Evolutionary conservation across 2,329 filamentous ascomycete species (phyloP).

Genomic region (Clathrospora elynae): DNA sequence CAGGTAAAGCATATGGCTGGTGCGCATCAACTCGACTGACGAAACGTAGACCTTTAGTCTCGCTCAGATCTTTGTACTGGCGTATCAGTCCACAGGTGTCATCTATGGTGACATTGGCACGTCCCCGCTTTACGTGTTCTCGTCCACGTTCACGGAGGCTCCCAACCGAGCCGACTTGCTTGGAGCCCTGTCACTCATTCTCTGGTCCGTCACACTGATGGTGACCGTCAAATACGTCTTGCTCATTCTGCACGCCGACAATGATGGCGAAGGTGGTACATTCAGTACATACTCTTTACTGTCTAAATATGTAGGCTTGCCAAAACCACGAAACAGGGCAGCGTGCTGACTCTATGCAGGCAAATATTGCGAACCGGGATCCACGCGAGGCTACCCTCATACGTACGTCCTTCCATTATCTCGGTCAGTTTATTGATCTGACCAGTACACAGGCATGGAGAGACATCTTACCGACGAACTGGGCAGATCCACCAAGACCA

Average conservation of each 20-base stretch:
- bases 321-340: fast-evolving
- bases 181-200: slow-evolving; percentile 69
- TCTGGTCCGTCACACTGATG: slow-evolving; percentile 72
- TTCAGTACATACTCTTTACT: slow-evolving; percentile 71
- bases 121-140: slow-evolving; percentile 72
- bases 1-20: slow-evolving; percentile 26
- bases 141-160: slow-evolving; percentile 64
- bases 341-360: slow-evolving; percentile 42
- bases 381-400: slow-evolving; percentile 62
- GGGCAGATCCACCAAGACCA: slow-evolving; percentile 55
- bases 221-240: slow-evolving; percentile 72
- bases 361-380: slow-evolving; percentile 65
- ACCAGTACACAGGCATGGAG: slow-evolving; percentile 53
- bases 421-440: slow-evolving; percentile 3
- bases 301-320: slow-evolving; percentile 55
- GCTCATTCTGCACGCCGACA: slow-evolving; percentile 68
- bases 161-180: slow-evolving; percentile 63
- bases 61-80: slow-evolving; percentile 40
- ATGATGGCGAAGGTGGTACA: slow-evolving; percentile 73
- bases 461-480: slow-evolving; percentile 64
- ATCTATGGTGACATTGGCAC: slow-evolving; percentile 74
- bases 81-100: slow-evolving; percentile 68
- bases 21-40: slow-evolving; percentile 15
- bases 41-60: slow-evolving; percentile 34
- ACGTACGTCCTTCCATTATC: slow-evolving; percentile 35